These are phyloP conservation scores for Amaranthus tricolor DNA, from an alignment of 179 eudicot species.

Conservation along the genomic window DNA sequence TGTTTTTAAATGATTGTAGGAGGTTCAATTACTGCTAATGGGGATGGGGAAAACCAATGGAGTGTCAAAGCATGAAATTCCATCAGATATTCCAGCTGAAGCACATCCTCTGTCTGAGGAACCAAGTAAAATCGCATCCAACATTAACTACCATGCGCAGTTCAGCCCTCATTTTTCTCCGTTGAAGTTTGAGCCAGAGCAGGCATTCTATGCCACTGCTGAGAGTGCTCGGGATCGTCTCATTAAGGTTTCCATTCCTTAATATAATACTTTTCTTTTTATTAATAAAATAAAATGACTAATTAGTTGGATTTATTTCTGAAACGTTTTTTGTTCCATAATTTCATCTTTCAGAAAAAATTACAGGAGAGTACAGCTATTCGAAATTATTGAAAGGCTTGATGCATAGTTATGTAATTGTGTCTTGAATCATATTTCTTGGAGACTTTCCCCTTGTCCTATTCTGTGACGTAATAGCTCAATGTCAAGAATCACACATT, in stretches of 20 bases:
- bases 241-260: conserved; percentile 45
- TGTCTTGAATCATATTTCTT: too few relatives aligned
- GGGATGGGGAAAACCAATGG: conserved; percentile 45
- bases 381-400: too few relatives aligned
- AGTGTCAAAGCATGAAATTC: conserved; percentile 30
- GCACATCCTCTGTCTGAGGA: conserved; percentile 67
- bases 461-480: too few relatives aligned
- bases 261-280: neutral
- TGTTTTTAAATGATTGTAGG: conserved; percentile 1
- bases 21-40: conserved; percentile 33
- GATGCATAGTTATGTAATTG: too few relatives aligned
- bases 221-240: conserved; percentile 96
- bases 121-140: conserved; percentile 72
- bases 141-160: conserved; percentile 85
- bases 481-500: too few relatives aligned
- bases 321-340: neutral
- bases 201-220: conserved; percentile 93
- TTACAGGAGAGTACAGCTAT: too few relatives aligned
- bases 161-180: conserved; percentile 96
- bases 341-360: neutral
- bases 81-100: conserved; percentile 58
- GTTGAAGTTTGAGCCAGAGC: conserved; percentile 87
- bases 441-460: too few relatives aligned
- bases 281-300: neutral
- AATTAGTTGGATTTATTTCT: neutral